Conservation (phyloP, 352 stramenopile species). For the Phytopythium boreale region DNA sequence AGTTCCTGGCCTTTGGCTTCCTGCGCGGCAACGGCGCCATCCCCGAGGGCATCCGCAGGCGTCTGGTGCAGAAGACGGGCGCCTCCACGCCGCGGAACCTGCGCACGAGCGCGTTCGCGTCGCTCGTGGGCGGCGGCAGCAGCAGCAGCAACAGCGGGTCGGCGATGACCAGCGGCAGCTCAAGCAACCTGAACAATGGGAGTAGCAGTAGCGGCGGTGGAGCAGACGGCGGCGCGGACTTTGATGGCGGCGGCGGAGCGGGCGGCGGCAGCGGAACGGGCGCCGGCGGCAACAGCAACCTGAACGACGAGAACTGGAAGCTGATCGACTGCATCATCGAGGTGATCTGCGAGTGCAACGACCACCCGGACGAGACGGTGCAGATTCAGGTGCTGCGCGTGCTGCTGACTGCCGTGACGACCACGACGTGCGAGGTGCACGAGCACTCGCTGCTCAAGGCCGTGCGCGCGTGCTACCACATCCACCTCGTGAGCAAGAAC, state of each 20-base stretch:
- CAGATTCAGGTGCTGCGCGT: slow-evolving; percentile 93
- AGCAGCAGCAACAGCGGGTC: slow-evolving; percentile 12
- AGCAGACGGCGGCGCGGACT: slow-evolving; percentile 14
- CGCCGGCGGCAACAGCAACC: slow-evolving; percentile 9
- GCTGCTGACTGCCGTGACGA: slow-evolving; percentile 90
- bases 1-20: slow-evolving; percentile 88
- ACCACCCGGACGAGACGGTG: slow-evolving; percentile 88
- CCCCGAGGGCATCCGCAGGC: slow-evolving; percentile 57
- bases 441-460: slow-evolving; percentile 93
- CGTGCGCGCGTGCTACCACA: slow-evolving; percentile 95
- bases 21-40: slow-evolving; percentile 61
- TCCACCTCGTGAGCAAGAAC: slow-evolving; percentile 92
- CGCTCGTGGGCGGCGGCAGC: slow-evolving; percentile 10
- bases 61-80: slow-evolving; percentile 56
- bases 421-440: slow-evolving; percentile 87
- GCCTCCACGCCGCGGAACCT: slow-evolving; percentile 5
- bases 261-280: slow-evolving; percentile 12
- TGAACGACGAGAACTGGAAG: slow-evolving; percentile 59
- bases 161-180: neutral
- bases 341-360: slow-evolving; percentile 88
- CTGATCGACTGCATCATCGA: slow-evolving; percentile 89
- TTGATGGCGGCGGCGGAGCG: slow-evolving; percentile 4
- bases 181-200: neutral
- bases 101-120: slow-evolving; percentile 11
- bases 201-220: slow-evolving; percentile 2